Conservation (phyloP, 257 asterid species). For the Solanum chmielewskii region DNA sequence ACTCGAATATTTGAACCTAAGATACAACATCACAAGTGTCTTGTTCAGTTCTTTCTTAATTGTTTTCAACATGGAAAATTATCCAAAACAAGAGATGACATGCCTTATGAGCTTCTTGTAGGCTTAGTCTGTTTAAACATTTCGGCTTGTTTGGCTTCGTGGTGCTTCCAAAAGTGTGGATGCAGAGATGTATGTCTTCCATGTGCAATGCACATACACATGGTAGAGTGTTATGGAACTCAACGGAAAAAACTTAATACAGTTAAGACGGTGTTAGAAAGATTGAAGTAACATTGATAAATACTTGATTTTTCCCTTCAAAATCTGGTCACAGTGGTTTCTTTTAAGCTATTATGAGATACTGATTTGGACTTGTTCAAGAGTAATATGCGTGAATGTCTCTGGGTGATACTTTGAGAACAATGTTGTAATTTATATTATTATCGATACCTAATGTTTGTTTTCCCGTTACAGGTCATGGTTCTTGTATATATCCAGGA, state of each 20-base stretch:
- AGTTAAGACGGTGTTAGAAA: background rate
- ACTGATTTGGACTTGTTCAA: background rate
- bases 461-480: constrained; percentile 48
- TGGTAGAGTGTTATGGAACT: background rate
- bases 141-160: background rate
- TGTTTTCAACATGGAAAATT: background rate
- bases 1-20: background rate
- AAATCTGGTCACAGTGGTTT: background rate
- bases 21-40: background rate
- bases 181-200: background rate
- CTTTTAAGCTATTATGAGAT: background rate
- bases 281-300: background rate
- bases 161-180: background rate
- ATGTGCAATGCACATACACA: background rate
- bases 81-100: background rate
- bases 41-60: background rate
- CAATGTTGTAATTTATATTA: background rate
- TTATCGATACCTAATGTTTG: background rate
- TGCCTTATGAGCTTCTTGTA: background rate
- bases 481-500: constrained; percentile 71
- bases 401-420: background rate
- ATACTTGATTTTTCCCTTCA: background rate
- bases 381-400: background rate
- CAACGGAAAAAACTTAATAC: background rate
- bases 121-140: background rate